Evolutionary conservation across 2,329 filamentous ascomycete species (phyloP).

Genomic region (Paracorniculantispora psalliotae): DNA sequence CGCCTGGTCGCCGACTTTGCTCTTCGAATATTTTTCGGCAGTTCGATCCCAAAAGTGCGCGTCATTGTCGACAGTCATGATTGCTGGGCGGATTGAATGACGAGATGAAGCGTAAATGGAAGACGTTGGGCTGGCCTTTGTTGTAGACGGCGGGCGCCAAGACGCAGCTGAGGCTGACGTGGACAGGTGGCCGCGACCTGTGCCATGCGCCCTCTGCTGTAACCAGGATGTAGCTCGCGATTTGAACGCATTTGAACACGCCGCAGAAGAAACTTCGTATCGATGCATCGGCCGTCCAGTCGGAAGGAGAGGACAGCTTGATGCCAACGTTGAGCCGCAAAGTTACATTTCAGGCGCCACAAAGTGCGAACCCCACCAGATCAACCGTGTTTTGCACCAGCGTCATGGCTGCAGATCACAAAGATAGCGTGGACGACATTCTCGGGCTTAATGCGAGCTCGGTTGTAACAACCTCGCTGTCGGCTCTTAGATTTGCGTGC

Average conservation of each 20-base stretch:
- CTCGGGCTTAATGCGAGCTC: too few species aligned
- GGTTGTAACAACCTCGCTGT: too few species aligned
- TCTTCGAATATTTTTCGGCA: constrained; percentile 14
- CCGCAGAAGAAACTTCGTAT: too few species aligned
- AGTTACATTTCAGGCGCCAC: neutral
- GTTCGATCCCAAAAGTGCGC: constrained; percentile 15
- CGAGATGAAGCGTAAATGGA: neutral
- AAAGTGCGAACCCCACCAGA: too few species aligned
- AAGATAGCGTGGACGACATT: too few species aligned
- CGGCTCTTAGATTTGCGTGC: too few species aligned
- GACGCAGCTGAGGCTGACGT: neutral
- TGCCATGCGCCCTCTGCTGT: neutral
- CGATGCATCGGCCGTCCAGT: too few species aligned
- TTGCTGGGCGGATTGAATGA: neutral
- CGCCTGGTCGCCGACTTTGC: constrained; percentile 14
- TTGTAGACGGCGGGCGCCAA: neutral
- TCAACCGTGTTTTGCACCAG: too few species aligned
- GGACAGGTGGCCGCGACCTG: neutral
- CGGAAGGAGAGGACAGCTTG: too few species aligned
- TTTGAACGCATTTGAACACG: too few species aligned
- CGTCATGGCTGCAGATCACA: too few species aligned
- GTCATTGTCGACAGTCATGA: constrained; percentile 9
- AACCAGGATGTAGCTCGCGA: too few species aligned
- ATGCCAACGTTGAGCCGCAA: neutral
- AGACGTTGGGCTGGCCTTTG: neutral